phyloP scores from a whole-genome alignment of 345 rosid genomes.

The Theobroma cacao region DNA sequence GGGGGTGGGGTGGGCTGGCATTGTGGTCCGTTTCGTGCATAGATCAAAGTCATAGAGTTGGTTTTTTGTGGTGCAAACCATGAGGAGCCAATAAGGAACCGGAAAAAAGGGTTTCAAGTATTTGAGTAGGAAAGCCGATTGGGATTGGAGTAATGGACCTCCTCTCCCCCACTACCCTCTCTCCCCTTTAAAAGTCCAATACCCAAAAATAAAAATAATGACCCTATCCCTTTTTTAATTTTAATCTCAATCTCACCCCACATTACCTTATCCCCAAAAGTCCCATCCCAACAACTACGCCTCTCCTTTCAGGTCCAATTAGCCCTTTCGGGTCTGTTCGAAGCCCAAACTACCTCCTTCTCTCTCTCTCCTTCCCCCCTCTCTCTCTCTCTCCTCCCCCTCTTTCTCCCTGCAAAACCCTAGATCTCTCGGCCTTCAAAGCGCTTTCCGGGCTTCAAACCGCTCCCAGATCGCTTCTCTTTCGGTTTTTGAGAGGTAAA shows the following conservation, averaged over 20 bases:
- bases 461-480: slow-evolving; percentile 12
- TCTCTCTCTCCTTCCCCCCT: background rate
- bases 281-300: background rate
- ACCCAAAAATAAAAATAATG: background rate
- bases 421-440: slow-evolving; percentile 23
- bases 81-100: background rate
- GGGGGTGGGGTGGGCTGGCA: slow-evolving; percentile 17
- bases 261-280: slow-evolving; percentile 7
- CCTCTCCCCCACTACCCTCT: background rate
- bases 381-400: background rate
- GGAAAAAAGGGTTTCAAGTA: background rate
- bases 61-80: background rate
- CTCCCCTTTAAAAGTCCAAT: slow-evolving; percentile 16
- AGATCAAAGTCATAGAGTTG: background rate
- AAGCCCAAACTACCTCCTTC: slow-evolving; percentile 49
- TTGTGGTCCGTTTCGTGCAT: slow-evolving; percentile 1
- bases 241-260: slow-evolving; percentile 10
- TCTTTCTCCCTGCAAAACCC: slow-evolving; percentile 33
- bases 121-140: background rate
- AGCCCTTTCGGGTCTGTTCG: slow-evolving; percentile 37
- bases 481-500: slow-evolving; percentile 8
- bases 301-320: slow-evolving; percentile 41
- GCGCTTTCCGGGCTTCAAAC: slow-evolving; percentile 19
- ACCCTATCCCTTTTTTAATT: background rate
- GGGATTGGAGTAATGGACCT: slow-evolving; percentile 10